Percentiles rank a stretch among this genome's conserved stretches.
Conservation (phyloP, 441 rosid genomes). For the Hura crepitans region DNA sequence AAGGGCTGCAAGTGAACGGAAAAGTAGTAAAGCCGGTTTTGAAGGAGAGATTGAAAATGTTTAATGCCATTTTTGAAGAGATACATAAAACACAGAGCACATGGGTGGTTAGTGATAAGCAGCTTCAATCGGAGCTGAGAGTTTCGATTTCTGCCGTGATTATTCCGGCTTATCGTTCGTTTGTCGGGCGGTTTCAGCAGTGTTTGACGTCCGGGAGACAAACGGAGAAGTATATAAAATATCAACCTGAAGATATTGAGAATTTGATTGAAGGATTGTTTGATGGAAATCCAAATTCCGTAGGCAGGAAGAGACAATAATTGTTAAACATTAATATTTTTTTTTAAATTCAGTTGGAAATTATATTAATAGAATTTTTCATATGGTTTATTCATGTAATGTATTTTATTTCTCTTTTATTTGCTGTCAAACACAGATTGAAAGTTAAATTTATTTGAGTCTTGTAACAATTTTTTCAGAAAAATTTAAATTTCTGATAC, state of each 20-base stretch:
- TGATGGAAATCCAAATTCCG: constrained; percentile 57
- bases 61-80: constrained; percentile 75
- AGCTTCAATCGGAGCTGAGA: constrained; percentile 83
- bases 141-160: constrained; percentile 71
- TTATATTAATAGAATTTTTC: constrained; percentile 32
- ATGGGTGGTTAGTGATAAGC: constrained; percentile 89
- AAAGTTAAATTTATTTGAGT: not conserved
- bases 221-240: constrained; percentile 79
- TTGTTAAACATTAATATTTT: constrained; percentile 16
- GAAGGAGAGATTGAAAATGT: constrained; percentile 87
- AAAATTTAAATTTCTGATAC: no score
- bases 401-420: no score
- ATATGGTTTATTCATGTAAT: not conserved
- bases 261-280: constrained; percentile 65
- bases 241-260: constrained; percentile 80
- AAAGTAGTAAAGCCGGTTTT: constrained; percentile 66
- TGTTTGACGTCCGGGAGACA: constrained; percentile 72
- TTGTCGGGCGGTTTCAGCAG: constrained; percentile 68
- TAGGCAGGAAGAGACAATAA: constrained; percentile 46
- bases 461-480: no score
- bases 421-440: not conserved
- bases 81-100: constrained; percentile 82
- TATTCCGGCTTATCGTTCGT: constrained; percentile 83
- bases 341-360: not conserved
- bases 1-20: constrained; percentile 65